Conservation (phyloP, 208 protist species). For the Strigomonas culicis region DNA sequence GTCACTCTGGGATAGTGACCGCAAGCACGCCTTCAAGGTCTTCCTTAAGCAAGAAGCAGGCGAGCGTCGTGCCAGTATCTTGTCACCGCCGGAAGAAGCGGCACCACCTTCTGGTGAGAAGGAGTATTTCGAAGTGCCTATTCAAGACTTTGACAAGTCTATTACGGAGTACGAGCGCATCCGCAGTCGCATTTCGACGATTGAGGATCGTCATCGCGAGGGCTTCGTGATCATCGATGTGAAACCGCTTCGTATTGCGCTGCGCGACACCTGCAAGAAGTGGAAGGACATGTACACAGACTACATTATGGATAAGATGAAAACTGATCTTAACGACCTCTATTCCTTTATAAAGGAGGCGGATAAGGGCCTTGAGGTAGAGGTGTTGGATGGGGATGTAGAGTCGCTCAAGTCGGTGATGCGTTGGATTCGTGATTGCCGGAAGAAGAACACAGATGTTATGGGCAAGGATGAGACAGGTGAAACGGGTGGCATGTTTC, state of each 20-base stretch:
- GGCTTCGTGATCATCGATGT: constrained; percentile 94
- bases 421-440: constrained; percentile 91
- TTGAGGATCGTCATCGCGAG: constrained; percentile 87
- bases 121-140: constrained; percentile 89
- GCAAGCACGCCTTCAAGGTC: constrained; percentile 79
- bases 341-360: constrained; percentile 92
- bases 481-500: constrained; percentile 88
- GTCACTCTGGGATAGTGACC: constrained; percentile 91
- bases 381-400: constrained; percentile 88
- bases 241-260: constrained; percentile 93
- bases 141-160: constrained; percentile 92
- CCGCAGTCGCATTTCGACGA: constrained; percentile 68
- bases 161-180: constrained; percentile 93
- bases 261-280: constrained; percentile 89
- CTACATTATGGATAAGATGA: constrained; percentile 92
- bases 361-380: constrained; percentile 90
- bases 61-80: constrained; percentile 9
- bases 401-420: constrained; percentile 91
- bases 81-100: constrained; percentile 27
- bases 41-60: constrained; percentile 78
- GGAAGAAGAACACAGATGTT: constrained; percentile 80
- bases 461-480: constrained; percentile 82
- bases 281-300: constrained; percentile 95
- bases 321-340: constrained; percentile 72
- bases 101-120: constrained; percentile 4